Percentiles rank a stretch among this genome's conserved stretches.
phyloP scores from a whole-genome alignment of 2,329 filamentous ascomycete species.

The Xylariales sp. region DNA sequence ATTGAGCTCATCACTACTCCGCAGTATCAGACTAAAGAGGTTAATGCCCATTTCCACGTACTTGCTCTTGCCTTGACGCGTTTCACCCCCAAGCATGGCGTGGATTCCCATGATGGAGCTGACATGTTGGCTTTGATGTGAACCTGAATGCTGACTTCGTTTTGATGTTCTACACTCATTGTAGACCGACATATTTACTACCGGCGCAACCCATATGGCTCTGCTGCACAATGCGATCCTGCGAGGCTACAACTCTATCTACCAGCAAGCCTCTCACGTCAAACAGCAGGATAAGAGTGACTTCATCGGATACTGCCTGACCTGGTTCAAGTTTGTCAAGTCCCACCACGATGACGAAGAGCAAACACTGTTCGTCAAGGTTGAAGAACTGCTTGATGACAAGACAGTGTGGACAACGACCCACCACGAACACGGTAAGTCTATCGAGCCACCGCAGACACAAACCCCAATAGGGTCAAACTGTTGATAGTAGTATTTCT shows the following conservation, averaged over 20 bases:
- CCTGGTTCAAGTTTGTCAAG: constrained; percentile 55
- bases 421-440: constrained; percentile 50
- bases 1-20: constrained; percentile 51
- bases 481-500: neutral
- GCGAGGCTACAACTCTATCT: constrained; percentile 61
- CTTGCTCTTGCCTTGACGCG: too few relatives aligned
- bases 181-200: constrained; percentile 54
- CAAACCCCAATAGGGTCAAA: neutral
- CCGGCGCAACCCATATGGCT: constrained; percentile 57
- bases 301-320: constrained; percentile 54
- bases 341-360: constrained; percentile 61
- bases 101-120: too few relatives aligned
- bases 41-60: too few relatives aligned
- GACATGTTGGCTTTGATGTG: too few relatives aligned
- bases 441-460: neutral
- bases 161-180: too few relatives aligned
- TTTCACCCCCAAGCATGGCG: too few relatives aligned
- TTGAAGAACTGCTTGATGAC: constrained; percentile 47
- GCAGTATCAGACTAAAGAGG: constrained; percentile 47
- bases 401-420: constrained; percentile 47
- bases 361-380: constrained; percentile 47
- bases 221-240: constrained; percentile 60
- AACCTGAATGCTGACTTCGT: neutral
- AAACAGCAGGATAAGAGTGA: constrained; percentile 45
- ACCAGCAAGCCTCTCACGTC: constrained; percentile 52